A percentile compares a stretch with the other conserved stretches of the same genome.
Evolutionary conservation across 495 filamentous ascomycete species (phyloP).

Genomic region (Cladorrhinum samala): DNA sequence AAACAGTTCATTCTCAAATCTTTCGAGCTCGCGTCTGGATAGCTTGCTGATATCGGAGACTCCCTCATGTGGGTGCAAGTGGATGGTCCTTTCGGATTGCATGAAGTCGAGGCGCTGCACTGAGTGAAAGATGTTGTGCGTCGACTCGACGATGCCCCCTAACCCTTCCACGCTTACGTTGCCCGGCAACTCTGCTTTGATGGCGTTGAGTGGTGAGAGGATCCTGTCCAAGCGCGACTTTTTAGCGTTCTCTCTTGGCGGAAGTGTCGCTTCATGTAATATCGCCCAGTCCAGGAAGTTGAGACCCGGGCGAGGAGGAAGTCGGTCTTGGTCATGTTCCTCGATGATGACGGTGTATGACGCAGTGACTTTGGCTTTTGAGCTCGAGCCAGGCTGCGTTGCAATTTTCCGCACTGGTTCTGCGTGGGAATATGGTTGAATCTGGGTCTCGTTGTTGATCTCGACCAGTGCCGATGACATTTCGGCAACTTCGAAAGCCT

Average conservation of each 20-base stretch:
- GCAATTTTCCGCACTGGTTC: neutral
- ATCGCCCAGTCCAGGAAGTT: constrained; percentile 19
- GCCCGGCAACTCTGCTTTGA: constrained; percentile 20
- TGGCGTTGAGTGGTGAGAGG: constrained; percentile 13
- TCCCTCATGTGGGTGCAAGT: neutral
- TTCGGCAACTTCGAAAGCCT: constrained; percentile 22
- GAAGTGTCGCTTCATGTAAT: constrained; percentile 16
- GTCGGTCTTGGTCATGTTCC: neutral
- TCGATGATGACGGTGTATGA: constrained; percentile 3
- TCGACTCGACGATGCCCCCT: constrained; percentile 20
- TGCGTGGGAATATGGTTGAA: neutral
- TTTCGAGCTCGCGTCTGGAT: constrained; percentile 15
- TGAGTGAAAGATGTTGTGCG: constrained; percentile 24
- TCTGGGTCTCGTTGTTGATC: neutral
- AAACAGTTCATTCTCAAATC: constrained; percentile 24
- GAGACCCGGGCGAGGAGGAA: neutral
- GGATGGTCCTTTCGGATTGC: constrained; percentile 16
- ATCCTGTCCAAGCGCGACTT: constrained; percentile 16
- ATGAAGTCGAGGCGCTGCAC: constrained; percentile 18
- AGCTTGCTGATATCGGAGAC: neutral
- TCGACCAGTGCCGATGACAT: constrained; percentile 3
- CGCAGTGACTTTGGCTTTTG: neutral
- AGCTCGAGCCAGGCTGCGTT: neutral
- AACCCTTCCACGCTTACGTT: constrained; percentile 20
- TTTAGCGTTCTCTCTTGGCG: constrained; percentile 13